These are phyloP conservation scores for Mariannaea elegans DNA, from an alignment of 2,329 filamentous ascomycete genomes.

Conservation along the genomic window DNA sequence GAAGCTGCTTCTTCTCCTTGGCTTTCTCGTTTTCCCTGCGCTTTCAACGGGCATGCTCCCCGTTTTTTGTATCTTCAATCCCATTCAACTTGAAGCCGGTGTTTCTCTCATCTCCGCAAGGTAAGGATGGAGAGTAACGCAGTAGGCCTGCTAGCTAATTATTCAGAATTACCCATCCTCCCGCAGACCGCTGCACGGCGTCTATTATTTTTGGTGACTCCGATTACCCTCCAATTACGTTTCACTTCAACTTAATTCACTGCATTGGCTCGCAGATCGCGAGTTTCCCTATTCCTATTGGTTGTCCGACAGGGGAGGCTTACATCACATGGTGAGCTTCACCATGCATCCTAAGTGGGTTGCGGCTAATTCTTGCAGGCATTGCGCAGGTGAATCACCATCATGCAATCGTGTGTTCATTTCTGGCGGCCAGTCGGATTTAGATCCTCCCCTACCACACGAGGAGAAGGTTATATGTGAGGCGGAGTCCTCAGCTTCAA, in stretches of 20 bases:
- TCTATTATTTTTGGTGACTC: not conserved
- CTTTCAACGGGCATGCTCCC: too few relatives aligned
- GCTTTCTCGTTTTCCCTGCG: too few relatives aligned
- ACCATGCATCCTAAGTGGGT: not conserved
- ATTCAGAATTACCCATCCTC: not conserved
- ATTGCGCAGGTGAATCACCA: not conserved
- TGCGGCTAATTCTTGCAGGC: not conserved
- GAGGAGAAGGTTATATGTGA: not conserved
- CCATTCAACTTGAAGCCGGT: too few relatives aligned
- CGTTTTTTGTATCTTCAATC: too few relatives aligned
- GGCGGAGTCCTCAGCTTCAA: too few relatives aligned
- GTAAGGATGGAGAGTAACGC: too few relatives aligned
- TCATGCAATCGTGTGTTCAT: not conserved
- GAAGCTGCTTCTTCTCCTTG: too few relatives aligned
- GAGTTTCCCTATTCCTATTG: not conserved
- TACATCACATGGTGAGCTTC: constrained; percentile 1
- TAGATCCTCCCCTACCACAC: not conserved
- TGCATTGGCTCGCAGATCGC: not conserved
- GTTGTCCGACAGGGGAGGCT: not conserved
- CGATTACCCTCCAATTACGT: not conserved
- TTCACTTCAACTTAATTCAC: not conserved
- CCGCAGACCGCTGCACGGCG: not conserved
- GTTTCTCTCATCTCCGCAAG: too few relatives aligned
- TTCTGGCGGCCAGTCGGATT: not conserved
- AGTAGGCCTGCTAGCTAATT: not conserved